Evolutionary conservation across 148 eudicot species (phyloP).

Genomic region (Vaccinium darrowii): DNA sequence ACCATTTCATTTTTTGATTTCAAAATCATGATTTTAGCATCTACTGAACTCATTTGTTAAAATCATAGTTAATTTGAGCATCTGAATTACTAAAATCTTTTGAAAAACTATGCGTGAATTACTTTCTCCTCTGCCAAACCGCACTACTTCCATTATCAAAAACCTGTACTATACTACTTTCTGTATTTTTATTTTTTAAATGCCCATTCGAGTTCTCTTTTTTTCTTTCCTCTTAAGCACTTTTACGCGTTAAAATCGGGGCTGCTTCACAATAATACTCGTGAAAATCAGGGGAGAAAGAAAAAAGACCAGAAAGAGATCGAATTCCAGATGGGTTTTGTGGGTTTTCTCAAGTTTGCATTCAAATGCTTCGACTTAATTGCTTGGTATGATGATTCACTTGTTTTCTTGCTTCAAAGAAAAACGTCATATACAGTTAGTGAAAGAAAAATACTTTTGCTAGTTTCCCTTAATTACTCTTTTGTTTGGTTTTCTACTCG

Average conservation of each 20-base stretch:
- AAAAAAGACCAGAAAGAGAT: background rate
- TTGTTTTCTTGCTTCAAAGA: background rate
- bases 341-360: conserved; percentile 10
- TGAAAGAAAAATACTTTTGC: background rate
- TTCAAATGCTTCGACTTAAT: background rate
- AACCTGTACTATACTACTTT: no score
- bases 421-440: background rate
- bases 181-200: background rate
- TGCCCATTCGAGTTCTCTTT: background rate
- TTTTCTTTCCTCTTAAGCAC: background rate
- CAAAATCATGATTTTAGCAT: no score
- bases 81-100: no score
- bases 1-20: no score
- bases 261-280: background rate
- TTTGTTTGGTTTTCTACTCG: background rate
- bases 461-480: background rate
- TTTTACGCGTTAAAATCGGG: background rate
- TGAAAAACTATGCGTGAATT: no score
- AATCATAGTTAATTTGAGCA: no score
- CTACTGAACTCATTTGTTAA: no score
- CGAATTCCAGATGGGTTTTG: conserved; percentile 1
- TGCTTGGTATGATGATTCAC: background rate
- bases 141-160: no score
- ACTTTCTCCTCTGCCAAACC: no score
- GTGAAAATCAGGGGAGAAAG: background rate